phyloP scores from a whole-genome alignment of 2,329 filamentous ascomycete genomes.

The Fusarium mexicanum region DNA sequence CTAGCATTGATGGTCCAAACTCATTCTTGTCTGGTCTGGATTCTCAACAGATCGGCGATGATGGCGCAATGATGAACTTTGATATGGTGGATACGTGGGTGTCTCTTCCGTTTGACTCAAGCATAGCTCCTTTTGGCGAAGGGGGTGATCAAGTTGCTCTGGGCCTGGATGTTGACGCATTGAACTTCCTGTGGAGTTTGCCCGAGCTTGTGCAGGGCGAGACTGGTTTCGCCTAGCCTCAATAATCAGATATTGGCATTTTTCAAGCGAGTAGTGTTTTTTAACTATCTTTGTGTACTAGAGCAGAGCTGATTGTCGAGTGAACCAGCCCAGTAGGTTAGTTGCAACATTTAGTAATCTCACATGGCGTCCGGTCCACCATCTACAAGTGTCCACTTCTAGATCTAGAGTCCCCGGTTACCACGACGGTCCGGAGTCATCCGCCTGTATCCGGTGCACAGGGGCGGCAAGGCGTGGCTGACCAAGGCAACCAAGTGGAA shows the following conservation, averaged over 20 bases:
- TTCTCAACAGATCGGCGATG: background rate
- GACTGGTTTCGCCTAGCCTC: background rate
- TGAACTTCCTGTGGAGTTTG: constrained; percentile 27
- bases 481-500: background rate
- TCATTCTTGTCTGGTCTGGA: background rate
- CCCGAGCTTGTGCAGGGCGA: constrained; percentile 11
- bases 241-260: background rate
- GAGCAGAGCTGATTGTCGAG: background rate
- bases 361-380: background rate
- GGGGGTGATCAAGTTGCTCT: constrained; percentile 14
- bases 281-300: background rate
- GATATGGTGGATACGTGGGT: constrained; percentile 14
- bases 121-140: constrained; percentile 17
- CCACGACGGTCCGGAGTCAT: constrained; percentile 4
- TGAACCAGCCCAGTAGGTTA: rapidly evolving
- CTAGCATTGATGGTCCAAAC: background rate
- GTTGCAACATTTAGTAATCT: background rate
- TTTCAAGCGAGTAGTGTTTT: rapidly evolving
- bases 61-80: background rate
- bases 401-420: background rate
- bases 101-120: constrained; percentile 21
- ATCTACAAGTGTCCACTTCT: background rate
- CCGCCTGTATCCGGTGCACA: constrained; percentile 6
- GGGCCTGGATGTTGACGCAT: constrained; percentile 17
- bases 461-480: background rate